Evolutionary conservation across 1,284 basidiomycete species (phyloP).

Genomic region (Naganishia cerealis): DNA sequence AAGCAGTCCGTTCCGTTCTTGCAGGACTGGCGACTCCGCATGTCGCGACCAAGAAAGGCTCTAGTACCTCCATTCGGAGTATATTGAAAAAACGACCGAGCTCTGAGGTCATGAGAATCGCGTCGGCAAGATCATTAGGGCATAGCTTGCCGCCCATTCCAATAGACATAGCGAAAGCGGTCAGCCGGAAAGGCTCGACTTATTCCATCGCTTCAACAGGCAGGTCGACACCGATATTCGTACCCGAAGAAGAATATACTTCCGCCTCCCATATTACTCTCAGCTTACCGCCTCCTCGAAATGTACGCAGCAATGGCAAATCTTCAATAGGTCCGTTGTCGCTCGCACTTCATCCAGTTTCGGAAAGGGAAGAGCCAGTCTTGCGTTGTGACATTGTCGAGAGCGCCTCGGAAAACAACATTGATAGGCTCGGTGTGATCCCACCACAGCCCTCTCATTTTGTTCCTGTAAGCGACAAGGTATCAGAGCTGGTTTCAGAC

Average conservation of each 20-base stretch:
- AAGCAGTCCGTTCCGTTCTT: slow-evolving; percentile 12
- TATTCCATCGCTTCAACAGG: slow-evolving; percentile 8
- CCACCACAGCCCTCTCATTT: background rate
- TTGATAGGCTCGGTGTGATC: background rate
- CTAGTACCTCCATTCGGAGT: slow-evolving; percentile 17
- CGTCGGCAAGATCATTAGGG: background rate
- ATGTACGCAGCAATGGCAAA: background rate
- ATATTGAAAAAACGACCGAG: slow-evolving; percentile 32
- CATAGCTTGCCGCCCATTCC: slow-evolving; percentile 33
- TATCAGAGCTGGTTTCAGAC: background rate
- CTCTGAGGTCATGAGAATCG: background rate
- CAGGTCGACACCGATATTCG: slow-evolving; percentile 1
- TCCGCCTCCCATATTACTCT: slow-evolving; percentile 8
- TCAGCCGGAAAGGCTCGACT: slow-evolving; percentile 10
- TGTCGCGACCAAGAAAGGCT: slow-evolving; percentile 6
- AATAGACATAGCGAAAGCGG: slow-evolving; percentile 11
- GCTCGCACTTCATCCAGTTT: background rate
- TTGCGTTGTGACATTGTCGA: background rate
- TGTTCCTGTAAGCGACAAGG: background rate
- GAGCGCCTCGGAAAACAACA: background rate
- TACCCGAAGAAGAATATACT: background rate
- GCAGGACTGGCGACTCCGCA: slow-evolving; percentile 17
- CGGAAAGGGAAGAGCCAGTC: slow-evolving; percentile 9
- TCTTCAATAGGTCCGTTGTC: background rate
- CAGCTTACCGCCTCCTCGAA: slow-evolving; percentile 8